Base-by-base conservation (phyloP, 495 filamentous ascomycete genomes). In the Talaromyces borbonicus region DNA sequence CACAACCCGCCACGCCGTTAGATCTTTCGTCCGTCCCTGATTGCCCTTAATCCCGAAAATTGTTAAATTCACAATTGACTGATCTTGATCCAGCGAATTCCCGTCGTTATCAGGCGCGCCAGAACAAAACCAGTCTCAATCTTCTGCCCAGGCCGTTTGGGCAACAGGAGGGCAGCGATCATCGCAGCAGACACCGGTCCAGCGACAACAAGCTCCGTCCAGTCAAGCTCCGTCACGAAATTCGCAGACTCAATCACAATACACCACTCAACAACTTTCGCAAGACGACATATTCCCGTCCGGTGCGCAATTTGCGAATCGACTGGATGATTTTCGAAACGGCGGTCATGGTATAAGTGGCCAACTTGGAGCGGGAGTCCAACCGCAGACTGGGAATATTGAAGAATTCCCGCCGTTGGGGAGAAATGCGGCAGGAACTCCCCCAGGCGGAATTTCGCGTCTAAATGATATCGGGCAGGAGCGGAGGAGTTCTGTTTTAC, bases 351-450 rank as follows among this genome's bases (percentile, higher is more conserved):
- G 74, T 11, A 76, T 79, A 30, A 66, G 76, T 58, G 59, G 72
- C 57, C 57, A 84, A 72, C 55, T 75, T 61, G 55, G 71, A 51
- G 48, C 62, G 4, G 62, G 66, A 33, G 59, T 58, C 29, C 85
- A 90, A 48, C 75, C 79, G 16, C 84, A 83, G 49, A 73, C 78
- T 11, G 77, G 68, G 47, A 81, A 74, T 51, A 80, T 83, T 16
- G 87, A 95, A 18, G 88, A 93, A 8, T 93, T 93, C 44, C 89
- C 89, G 33, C 83, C 89, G 8, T 65, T 92, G 43, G 83, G 85
- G 40, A 78, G 85, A 47, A 81, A 78, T 46, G 71, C 72, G 22
- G 76, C 80, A 45, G 80, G 81, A 22, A 36, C 36, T 20, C 43
- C 43, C 6, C 43, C 43, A 6, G 43, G 43, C 8, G 43, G 43